These are phyloP conservation scores for Aureobasidium sp. DNA, from an alignment of 2,329 filamentous ascomycete genomes.

Conservation along the genomic window DNA sequence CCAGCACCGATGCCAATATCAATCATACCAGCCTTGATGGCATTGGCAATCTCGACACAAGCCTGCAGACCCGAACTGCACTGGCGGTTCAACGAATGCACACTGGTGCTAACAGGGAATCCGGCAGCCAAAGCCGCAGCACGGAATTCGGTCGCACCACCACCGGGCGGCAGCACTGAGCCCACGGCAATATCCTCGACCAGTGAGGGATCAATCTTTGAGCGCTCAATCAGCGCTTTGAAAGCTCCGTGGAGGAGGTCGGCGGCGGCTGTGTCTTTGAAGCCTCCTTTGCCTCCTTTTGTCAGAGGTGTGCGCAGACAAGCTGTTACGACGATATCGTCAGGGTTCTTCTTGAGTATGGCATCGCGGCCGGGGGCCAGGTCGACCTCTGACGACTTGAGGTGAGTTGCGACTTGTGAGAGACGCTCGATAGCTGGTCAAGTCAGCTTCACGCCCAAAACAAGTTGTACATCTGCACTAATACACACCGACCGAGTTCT, in stretches of 20 bases:
- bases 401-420: constrained; percentile 49
- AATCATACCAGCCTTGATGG: constrained; percentile 86
- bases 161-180: constrained; percentile 83
- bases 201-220: constrained; percentile 76
- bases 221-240: constrained; percentile 73
- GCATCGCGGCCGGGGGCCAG: constrained; percentile 34
- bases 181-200: constrained; percentile 93
- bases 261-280: constrained; percentile 87
- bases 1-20: constrained; percentile 90
- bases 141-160: constrained; percentile 93
- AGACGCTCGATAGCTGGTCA: constrained; percentile 50
- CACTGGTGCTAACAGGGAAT: constrained; percentile 77
- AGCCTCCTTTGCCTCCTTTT: constrained; percentile 84
- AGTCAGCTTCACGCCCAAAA: neutral
- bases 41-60: constrained; percentile 88
- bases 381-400: constrained; percentile 36
- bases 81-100: constrained; percentile 85
- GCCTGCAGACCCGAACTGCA: constrained; percentile 91
- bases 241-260: constrained; percentile 82
- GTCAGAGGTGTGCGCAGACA: constrained; percentile 88
- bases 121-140: constrained; percentile 85
- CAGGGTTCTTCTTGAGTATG: constrained; percentile 48
- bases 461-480: neutral
- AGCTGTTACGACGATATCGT: constrained; percentile 82
- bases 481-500: constrained; percentile 8